phyloP scores from a whole-genome alignment of 257 asterid species.

The Nemophila menziesii region DNA sequence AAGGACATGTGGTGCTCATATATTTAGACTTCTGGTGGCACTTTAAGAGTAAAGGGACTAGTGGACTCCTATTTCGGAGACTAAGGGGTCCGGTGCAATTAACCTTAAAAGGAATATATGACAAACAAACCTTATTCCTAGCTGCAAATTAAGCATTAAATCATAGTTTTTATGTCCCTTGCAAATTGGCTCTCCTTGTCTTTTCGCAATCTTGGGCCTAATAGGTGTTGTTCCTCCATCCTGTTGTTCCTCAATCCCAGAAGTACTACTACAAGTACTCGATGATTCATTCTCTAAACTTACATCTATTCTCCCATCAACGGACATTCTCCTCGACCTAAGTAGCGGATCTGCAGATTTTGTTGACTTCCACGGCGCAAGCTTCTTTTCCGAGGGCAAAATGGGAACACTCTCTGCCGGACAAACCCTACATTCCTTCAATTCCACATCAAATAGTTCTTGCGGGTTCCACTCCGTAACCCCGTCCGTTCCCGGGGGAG shows the following conservation, averaged over 20 bases:
- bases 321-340: slow-evolving; percentile 58
- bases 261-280: slow-evolving; percentile 27
- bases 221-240: slow-evolving; percentile 17
- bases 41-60: no score
- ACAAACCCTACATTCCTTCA: slow-evolving; percentile 48
- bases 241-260: slow-evolving; percentile 12
- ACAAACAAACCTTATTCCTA: slow-evolving; percentile 23
- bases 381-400: slow-evolving; percentile 80
- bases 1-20: no score
- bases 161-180: slow-evolving; percentile 32
- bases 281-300: slow-evolving; percentile 44
- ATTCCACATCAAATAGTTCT: slow-evolving; percentile 37
- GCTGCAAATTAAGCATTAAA: slow-evolving; percentile 30
- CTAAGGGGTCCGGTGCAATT: not conserved
- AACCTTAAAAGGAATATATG: not conserved
- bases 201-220: slow-evolving; percentile 25
- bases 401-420: slow-evolving; percentile 51
- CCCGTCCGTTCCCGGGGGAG: slow-evolving; percentile 54
- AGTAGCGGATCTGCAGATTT: slow-evolving; percentile 20
- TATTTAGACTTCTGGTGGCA: no score
- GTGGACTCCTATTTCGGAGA: not conserved
- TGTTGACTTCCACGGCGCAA: slow-evolving; percentile 54
- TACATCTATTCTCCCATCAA: slow-evolving; percentile 60
- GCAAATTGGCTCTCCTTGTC: slow-evolving; percentile 30
- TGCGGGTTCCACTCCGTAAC: slow-evolving; percentile 74